These are phyloP conservation scores for Phylloboletellus chloephorus DNA, from an alignment of 1,284 basidiomycete genomes.

Conservation along the genomic window DNA sequence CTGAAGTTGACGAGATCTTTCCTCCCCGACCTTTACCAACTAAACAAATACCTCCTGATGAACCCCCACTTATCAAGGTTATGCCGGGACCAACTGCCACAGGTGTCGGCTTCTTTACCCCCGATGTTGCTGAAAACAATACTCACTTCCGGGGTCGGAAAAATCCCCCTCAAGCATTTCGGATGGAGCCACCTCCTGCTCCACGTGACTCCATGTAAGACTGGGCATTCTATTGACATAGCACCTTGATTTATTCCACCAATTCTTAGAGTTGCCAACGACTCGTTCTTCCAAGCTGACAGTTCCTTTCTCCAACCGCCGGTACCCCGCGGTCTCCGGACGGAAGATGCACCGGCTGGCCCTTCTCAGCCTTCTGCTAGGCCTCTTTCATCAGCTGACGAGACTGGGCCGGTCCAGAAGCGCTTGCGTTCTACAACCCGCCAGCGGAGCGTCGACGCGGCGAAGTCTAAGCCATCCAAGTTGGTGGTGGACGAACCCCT, in stretches of 20 bases:
- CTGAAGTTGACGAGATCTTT: slow-evolving; percentile 65
- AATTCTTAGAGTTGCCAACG: slow-evolving; percentile 46
- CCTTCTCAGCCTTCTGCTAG: slow-evolving; percentile 47
- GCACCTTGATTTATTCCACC: slow-evolving; percentile 7
- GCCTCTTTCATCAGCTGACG: slow-evolving; percentile 73
- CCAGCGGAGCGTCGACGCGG: slow-evolving; percentile 43
- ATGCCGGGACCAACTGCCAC: slow-evolving; percentile 44
- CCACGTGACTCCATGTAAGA: slow-evolving; percentile 62
- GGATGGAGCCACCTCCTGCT: slow-evolving; percentile 44
- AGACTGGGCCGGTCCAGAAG: slow-evolving; percentile 70
- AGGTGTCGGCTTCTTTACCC: slow-evolving; percentile 74
- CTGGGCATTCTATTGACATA: slow-evolving; percentile 3
- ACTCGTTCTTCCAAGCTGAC: slow-evolving; percentile 56
- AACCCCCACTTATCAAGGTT: slow-evolving; percentile 37
- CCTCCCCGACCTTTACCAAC: slow-evolving; percentile 59
- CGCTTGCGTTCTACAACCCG: slow-evolving; percentile 60
- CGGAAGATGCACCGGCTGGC: slow-evolving; percentile 33
- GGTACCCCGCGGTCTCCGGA: slow-evolving; percentile 34
- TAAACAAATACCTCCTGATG: slow-evolving; percentile 49
- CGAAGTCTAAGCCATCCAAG: slow-evolving; percentile 50
- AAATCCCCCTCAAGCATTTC: slow-evolving; percentile 47
- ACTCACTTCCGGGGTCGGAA: slow-evolving; percentile 53
- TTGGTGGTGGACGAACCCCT: slow-evolving; percentile 55
- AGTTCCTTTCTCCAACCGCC: slow-evolving; percentile 53
- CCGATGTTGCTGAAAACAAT: slow-evolving; percentile 51